These are phyloP conservation scores for Sarocladium brachiariae DNA, from an alignment of 2,329 filamentous ascomycete genomes.

Conservation along the genomic window DNA sequence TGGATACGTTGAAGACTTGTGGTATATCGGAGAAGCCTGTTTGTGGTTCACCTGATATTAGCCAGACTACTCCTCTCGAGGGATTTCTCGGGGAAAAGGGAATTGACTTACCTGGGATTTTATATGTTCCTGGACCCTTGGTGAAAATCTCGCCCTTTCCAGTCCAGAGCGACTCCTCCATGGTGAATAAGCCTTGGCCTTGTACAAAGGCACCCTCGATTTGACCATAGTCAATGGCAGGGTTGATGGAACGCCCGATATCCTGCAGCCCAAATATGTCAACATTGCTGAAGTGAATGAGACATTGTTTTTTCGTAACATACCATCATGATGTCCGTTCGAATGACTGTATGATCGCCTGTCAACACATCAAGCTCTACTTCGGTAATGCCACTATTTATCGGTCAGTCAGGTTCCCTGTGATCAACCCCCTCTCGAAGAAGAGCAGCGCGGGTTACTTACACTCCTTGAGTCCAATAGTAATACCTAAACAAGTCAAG, in stretches of 20 bases:
- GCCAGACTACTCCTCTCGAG: no score
- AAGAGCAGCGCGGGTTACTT: neutral
- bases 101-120: neutral
- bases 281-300: neutral
- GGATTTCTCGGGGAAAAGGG: no score
- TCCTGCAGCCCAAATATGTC: slow-evolving; percentile 44
- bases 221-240: slow-evolving; percentile 52
- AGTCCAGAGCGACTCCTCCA: slow-evolving; percentile 47
- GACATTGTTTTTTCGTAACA: neutral
- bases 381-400: slow-evolving; percentile 59
- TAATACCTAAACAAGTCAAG: neutral
- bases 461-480: slow-evolving; percentile 1
- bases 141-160: slow-evolving; percentile 10
- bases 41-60: neutral
- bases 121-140: neutral
- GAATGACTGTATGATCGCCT: slow-evolving; percentile 75
- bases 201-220: slow-evolving; percentile 61
- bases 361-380: slow-evolving; percentile 85
- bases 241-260: slow-evolving; percentile 64
- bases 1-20: slow-evolving; percentile 69
- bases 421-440: no score
- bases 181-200: slow-evolving; percentile 57
- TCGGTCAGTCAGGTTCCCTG: slow-evolving; percentile 42
- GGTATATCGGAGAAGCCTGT: slow-evolving; percentile 74
- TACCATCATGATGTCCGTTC: slow-evolving; percentile 78